These are phyloP conservation scores for Globisporangium nunn DNA, from an alignment of 352 stramenopile genomes.

Conservation along the genomic window DNA sequence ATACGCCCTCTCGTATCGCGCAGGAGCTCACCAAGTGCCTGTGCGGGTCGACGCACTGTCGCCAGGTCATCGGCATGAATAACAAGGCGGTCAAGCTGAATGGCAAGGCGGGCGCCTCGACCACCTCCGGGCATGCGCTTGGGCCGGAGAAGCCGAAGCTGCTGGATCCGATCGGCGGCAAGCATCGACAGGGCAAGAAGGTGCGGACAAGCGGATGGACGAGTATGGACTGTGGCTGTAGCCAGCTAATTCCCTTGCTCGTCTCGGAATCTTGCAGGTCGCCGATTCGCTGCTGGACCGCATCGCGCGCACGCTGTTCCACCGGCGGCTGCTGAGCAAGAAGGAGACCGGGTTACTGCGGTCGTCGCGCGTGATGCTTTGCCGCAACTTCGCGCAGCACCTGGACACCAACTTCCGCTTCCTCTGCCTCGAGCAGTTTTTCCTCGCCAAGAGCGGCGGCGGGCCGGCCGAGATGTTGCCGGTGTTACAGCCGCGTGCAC, in stretches of 20 bases:
- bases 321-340: conserved; percentile 38
- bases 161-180: conserved; percentile 38
- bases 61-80: conserved; percentile 69
- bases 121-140: not conserved
- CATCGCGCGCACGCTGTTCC: conserved; percentile 32
- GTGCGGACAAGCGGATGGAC: conserved; percentile 8
- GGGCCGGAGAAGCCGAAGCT: conserved; percentile 17
- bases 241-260: no score
- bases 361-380: conserved; percentile 48
- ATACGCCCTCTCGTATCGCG: no score
- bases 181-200: conserved; percentile 32
- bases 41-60: conserved; percentile 51
- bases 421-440: conserved; percentile 55
- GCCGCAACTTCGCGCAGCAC: conserved; percentile 44
- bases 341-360: conserved; percentile 39
- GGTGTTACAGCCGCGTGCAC: conserved; percentile 33
- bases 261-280: conserved; percentile 12
- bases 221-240: no score
- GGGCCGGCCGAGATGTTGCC: conserved; percentile 32
- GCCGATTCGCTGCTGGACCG: conserved; percentile 52
- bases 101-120: conserved; percentile 7
- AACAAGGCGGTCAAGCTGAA: conserved; percentile 33
- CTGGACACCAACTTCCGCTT: conserved; percentile 50
- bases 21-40: conserved; percentile 72
- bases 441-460: conserved; percentile 19